Evolutionary conservation across 345 rosid genomes (phyloP).

Genomic region (Heritiera fomes): DNA sequence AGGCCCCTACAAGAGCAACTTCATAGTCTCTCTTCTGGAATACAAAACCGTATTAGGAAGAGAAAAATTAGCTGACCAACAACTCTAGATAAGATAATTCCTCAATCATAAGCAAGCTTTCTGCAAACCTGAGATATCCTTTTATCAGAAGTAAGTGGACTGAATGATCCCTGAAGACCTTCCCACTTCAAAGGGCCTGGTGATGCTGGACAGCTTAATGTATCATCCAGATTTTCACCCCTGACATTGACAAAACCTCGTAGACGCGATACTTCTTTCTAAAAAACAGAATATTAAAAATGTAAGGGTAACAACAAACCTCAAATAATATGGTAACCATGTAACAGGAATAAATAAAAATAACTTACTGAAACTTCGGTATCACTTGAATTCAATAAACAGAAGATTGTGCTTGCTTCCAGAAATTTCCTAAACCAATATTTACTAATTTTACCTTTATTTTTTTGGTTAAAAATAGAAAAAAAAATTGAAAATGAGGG

Average conservation of each 20-base stretch:
- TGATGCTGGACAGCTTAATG: constrained; percentile 57
- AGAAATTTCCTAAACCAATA: background rate
- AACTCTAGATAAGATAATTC: constrained; percentile 2
- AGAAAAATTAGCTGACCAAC: constrained; percentile 12
- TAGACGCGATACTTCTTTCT: constrained; percentile 86
- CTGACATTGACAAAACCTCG: constrained; percentile 54
- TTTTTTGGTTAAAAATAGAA: background rate
- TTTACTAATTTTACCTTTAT: background rate
- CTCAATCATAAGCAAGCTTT: background rate
- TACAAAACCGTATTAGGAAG: constrained; percentile 13
- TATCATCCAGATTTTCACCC: constrained; percentile 60
- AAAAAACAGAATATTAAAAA: constrained; percentile 26
- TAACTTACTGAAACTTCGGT: background rate
- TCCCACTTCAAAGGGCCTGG: constrained; percentile 77
- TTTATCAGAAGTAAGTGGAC: constrained; percentile 68
- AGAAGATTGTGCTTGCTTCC: background rate
- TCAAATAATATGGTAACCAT: background rate
- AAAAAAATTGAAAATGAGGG: background rate
- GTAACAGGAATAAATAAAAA: background rate
- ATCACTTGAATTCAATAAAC: too few relatives aligned
- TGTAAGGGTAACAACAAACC: background rate
- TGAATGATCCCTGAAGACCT: constrained; percentile 69
- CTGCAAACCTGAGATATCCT: constrained; percentile 54
- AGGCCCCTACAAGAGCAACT: constrained; percentile 85
- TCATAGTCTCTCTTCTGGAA: constrained; percentile 77